Evolutionary conservation across 371 early-diverging fungal species (phyloP), one percentile per base, ranked within the genome.

Genomic region (Chytridium lagenaria): DNA sequence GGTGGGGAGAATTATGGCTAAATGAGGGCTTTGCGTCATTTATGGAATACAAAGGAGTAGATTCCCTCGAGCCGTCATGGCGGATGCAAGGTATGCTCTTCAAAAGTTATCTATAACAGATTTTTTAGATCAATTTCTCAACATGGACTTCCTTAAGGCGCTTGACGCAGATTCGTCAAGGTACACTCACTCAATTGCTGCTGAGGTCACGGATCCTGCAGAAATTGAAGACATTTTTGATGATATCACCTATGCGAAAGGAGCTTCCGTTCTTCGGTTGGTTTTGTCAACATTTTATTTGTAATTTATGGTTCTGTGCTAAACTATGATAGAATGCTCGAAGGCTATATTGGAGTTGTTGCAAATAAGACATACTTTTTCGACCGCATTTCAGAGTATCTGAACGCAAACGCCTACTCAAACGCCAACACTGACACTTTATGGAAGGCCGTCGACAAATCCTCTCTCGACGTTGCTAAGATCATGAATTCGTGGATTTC

Each of bases 21-120:
- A 96, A 96, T 83, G 98, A 98, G 83, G 97, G 97, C 23, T 98
- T 95, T 84, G 97, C 97, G 12, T 93, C 94, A 0, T 95, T 77
- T 59, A 75, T 78, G 71, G 70, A 78, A 50, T 76, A 73, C 72
- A 75, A 74, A 61, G 72, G 65, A 1, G 34, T 57, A n/a, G 12
- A 34, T 23, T 28, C 61, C 7, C 28, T 40, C 1, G 70, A 70
- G 44, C 70, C 59, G 0, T 59, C 59, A 37, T 70, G 95, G 95
- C 44, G 44, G 44, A 44, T 44, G 44, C 44, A 44, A 44, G n/a
- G n/a, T n/a, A n/a, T n/a, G n/a, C n/a, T n/a, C n/a, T n/a, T n/a
- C n/a, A n/a, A n/a, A n/a, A n/a, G n/a, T n/a, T n/a, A n/a, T n/a
- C n/a, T n/a, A n/a, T n/a, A n/a, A n/a, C n/a, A n/a, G n/a, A n/a